These are phyloP conservation scores for Polytrichum formosum DNA, from an alignment of 225 moss, liverwort and hornwort genomes.

Conservation along the genomic window DNA sequence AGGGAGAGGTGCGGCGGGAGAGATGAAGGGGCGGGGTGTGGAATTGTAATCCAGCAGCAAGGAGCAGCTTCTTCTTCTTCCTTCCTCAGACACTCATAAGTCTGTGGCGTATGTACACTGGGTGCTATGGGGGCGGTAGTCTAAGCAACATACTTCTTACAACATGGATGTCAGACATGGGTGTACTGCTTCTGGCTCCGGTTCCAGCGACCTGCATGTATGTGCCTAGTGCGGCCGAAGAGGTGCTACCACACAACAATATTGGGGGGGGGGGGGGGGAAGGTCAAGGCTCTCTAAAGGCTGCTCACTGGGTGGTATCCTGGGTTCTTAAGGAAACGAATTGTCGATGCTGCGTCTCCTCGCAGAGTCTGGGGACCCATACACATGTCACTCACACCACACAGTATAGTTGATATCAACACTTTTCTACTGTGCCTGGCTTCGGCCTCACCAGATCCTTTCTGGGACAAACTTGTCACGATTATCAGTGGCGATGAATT, in stretches of 20 bases:
- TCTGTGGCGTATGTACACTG: constrained; percentile 7
- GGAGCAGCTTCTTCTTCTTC: too few species aligned
- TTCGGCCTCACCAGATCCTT: not conserved
- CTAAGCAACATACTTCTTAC: constrained; percentile 56
- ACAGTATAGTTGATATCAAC: not conserved
- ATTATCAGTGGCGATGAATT: not conserved
- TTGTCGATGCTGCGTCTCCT: constrained; percentile 23
- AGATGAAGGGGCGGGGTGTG: too few species aligned
- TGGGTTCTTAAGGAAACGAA: constrained; percentile 21
- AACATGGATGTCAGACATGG: constrained; percentile 21
- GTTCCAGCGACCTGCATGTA: constrained; percentile 69
- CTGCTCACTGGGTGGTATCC: constrained; percentile 4
- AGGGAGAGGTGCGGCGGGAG: too few species aligned
- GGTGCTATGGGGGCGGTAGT: constrained; percentile 50
- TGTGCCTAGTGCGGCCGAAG: constrained; percentile 12
- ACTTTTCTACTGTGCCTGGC: not conserved
- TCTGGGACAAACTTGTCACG: not conserved
- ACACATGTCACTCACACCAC: not conserved
- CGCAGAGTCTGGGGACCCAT: constrained; percentile 35
- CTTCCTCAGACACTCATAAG: too few species aligned
- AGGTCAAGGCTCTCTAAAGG: not conserved
- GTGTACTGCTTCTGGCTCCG: constrained; percentile 2
- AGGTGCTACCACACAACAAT: not conserved
- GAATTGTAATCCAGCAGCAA: too few species aligned
- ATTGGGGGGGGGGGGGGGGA: not conserved